A percentile compares a stretch with the other conserved stretches of the same genome.
Conservation (phyloP, 2,329 filamentous ascomycete genomes). For the Paecilomyces formosus region DNA sequence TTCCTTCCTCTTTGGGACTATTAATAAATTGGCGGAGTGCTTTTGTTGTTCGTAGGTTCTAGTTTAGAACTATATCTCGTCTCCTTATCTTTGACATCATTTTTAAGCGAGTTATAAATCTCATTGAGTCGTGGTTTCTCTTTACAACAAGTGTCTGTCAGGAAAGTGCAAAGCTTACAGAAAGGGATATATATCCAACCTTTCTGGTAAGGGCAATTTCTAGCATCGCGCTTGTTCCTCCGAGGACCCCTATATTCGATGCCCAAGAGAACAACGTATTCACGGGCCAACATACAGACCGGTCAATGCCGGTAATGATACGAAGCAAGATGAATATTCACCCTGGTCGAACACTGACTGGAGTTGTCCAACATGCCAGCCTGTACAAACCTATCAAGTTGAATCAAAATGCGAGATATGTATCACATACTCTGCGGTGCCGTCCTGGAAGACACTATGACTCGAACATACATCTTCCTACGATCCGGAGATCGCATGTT, state of each 20-base stretch:
- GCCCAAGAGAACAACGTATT: neutral
- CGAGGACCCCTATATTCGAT: neutral
- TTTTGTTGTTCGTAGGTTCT: neutral
- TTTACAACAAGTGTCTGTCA: neutral
- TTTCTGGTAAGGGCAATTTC: no score
- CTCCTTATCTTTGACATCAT: neutral
- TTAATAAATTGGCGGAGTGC: neutral
- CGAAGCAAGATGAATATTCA: neutral
- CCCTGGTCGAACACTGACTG: neutral
- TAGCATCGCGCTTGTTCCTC: no score
- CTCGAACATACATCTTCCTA: neutral
- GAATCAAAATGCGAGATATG: neutral
- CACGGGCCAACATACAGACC: neutral
- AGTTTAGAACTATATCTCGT: neutral
- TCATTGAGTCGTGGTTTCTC: neutral
- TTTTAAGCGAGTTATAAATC: neutral
- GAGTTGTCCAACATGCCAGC: neutral
- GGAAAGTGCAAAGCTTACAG: neutral
- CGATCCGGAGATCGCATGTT: neutral
- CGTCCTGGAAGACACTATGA: neutral
- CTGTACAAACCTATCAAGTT: neutral
- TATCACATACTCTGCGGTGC: neutral
- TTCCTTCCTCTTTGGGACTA: neutral
- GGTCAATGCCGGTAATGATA: neutral
- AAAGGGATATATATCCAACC: no score